A percentile compares a stretch with the other conserved stretches of the same genome.
These are phyloP conservation scores for Chaetomium sp. DNA, from an alignment of 2,329 filamentous ascomycete genomes.

Conservation along the genomic window DNA sequence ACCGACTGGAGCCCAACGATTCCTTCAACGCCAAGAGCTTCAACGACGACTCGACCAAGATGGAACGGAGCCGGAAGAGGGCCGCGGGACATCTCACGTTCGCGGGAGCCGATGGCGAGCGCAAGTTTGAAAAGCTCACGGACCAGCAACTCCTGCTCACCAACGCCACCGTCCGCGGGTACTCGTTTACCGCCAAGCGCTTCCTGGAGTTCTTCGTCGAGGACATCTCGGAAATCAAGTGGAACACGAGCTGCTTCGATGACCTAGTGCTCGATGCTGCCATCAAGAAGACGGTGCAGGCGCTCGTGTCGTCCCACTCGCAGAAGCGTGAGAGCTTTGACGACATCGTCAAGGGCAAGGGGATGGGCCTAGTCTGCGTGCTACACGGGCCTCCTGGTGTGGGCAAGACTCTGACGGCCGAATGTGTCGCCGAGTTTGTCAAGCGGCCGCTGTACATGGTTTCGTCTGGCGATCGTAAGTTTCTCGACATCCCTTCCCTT, in stretches of 20 bases:
- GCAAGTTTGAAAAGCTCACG: constrained; percentile 24
- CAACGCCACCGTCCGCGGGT: constrained; percentile 33
- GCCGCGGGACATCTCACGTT: constrained; percentile 9
- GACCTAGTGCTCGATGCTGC: constrained; percentile 30
- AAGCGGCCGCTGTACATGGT: constrained; percentile 43
- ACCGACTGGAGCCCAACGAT: constrained; percentile 37
- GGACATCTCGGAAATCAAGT: constrained; percentile 28
- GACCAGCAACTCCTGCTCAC: constrained; percentile 32
- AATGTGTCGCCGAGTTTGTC: constrained; percentile 43
- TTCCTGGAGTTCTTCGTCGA: constrained; percentile 35
- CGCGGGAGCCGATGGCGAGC: constrained; percentile 12
- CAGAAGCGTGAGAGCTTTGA: constrained; percentile 32
- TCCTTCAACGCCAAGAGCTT: constrained; percentile 19
- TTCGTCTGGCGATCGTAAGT: constrained; percentile 41
- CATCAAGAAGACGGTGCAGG: constrained; percentile 37
- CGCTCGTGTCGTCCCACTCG: constrained; percentile 36
- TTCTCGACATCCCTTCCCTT: not conserved
- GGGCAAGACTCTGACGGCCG: constrained; percentile 44
- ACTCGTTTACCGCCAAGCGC: constrained; percentile 28
- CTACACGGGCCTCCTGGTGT: constrained; percentile 43
- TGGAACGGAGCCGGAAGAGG: constrained; percentile 18
- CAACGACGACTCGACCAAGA: constrained; percentile 9
- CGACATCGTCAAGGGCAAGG: constrained; percentile 43
- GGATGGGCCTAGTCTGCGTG: constrained; percentile 41
- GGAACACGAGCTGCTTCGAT: constrained; percentile 33